Evolutionary conservation across 306 rosid genomes (phyloP), one percentile per base, ranked within the genome.

Genomic region (Cucurbita moschata): DNA sequence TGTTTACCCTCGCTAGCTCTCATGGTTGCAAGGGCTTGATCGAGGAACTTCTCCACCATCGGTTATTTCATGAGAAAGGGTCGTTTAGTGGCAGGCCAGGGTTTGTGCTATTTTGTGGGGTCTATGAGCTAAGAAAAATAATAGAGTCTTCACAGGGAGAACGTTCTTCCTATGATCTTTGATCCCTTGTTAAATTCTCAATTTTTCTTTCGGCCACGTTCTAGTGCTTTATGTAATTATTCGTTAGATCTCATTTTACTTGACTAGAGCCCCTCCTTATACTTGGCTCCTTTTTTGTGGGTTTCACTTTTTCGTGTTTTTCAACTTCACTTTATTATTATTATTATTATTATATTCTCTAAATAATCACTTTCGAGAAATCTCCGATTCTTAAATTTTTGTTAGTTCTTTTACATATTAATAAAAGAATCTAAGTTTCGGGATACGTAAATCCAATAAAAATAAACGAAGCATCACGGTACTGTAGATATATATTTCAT

Each of bases 361-460:
- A 59, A 30, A 59, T 30, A 55, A 59, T 30, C 9, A 5, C 19
- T 38, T 13, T 0, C 3, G 3, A 58, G 7, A 58, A 35, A 60
- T 14, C n/a, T 54, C 59, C 19, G 18, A 18, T 54, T 18, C 59
- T n/a, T 3, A 7, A 18, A 8, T 54, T 54, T 54, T 54, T 10
- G 4, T 54, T 18, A 18, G 4, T 23, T 57, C 38, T 62, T 61
- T 38, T 8, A 62, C 23, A 15, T 8, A 62, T 8, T 3, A 38
- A 30, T 30, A 30, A 30, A 30, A 60, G 37, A 62, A 57, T 19
- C 5, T 23, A 21, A 10, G 14, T 60, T 60, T 60, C 35, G 40
- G 53, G n/a, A 66, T 38, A 66, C 10, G 35, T 53, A 78, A 80
- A 78, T 76, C 61, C 44, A 30, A 72, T 63, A 70, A 38, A 23